Evolutionary conservation across 768 basidiomycete species (phyloP), one percentile per base, ranked within the genome.

Genomic region (Hericium alpestre): DNA sequence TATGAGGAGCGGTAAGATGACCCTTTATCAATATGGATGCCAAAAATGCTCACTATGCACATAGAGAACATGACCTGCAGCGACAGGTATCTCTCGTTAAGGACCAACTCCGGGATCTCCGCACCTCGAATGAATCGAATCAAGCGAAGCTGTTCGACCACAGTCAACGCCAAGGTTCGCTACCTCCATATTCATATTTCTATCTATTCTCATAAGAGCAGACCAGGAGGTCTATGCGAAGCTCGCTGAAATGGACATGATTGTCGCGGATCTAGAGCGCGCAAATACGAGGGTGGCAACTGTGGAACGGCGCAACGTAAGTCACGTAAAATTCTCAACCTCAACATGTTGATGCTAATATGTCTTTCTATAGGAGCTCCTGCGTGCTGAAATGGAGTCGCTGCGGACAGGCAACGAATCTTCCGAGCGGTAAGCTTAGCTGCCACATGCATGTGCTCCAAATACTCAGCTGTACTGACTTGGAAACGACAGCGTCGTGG

Each of bases 251-350:
- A 79, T 95, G 56, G 96, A 99, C 66, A 89, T 97, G 84, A 83
- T 97, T 63, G 87, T 90, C 23, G 90, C 88, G 12, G 96, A 99
- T 72, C 76, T 98, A 43, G 92, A 94, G 64, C 81, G 93, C 16
- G 93, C 96, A n/a, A 98, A 94, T 65, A 89, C 84, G 64, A 84
- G 95, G 16, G 89, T 97, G 2, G 91, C 89, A 0, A 84, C 87
- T 2, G 87, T 98, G 39, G 95, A 98, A 70, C 80, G 93, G 60
- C 80, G 96, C 53, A 98, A 99, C 73, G 92, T 93, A 61, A 56
- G 80, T 68, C 23, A 10, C 25, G 9, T 37, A 16, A 51, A 13
- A 8, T 47, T 38, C 16, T 56, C 22, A 15, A 55, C 15, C 43
- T 48, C 5, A 43, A 32, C 51, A 38, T 25, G 48, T 53, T 50